A percentile compares a stretch with the other conserved stretches of the same genome.
Conservation (phyloP, 768 basidiomycete genomes). For the Baorangia bicolor region DNA sequence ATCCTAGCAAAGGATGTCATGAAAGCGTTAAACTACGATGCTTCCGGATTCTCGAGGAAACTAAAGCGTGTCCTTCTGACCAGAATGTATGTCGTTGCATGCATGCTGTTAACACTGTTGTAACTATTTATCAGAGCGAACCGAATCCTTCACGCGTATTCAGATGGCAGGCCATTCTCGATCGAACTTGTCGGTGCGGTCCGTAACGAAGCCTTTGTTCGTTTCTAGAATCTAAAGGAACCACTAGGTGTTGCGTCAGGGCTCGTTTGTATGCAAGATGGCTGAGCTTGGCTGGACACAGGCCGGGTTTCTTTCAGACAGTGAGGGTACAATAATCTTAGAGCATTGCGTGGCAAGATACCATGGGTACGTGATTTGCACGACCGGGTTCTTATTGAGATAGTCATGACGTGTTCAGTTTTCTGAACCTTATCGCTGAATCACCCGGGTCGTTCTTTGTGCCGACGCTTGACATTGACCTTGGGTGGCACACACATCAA, state of each 20-base stretch:
- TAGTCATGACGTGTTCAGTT: conserved; percentile 21
- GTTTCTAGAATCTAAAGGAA: background rate
- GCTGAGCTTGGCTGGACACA: conserved; percentile 50
- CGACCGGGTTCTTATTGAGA: background rate
- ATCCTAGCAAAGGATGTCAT: conserved; percentile 1
- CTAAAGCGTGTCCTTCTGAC: conserved; percentile 5
- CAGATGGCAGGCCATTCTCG: too few species aligned
- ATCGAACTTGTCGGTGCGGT: conserved; percentile 59
- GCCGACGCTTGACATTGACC: too few species aligned
- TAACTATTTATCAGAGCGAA: conserved; percentile 23
- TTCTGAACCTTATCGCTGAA: conserved; percentile 51
- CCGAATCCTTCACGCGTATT: conserved; percentile 47
- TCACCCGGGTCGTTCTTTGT: conserved; percentile 46
- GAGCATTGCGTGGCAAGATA: conserved; percentile 54
- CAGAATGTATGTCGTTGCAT: conserved; percentile 19
- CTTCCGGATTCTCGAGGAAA: conserved; percentile 1
- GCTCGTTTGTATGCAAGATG: conserved; percentile 55
- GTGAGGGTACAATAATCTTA: conserved; percentile 41
- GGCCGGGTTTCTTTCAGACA: conserved; percentile 37
- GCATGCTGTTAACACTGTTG: background rate
- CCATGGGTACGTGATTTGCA: conserved; percentile 43
- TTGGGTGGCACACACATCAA: conserved; percentile 79
- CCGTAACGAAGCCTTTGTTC: conserved; percentile 1
- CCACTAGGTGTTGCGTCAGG: conserved; percentile 51
- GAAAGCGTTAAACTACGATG: conserved; percentile 5